Conservation (phyloP, 371 early-diverging fungal genomes). For the Mucor ambiguus region DNA sequence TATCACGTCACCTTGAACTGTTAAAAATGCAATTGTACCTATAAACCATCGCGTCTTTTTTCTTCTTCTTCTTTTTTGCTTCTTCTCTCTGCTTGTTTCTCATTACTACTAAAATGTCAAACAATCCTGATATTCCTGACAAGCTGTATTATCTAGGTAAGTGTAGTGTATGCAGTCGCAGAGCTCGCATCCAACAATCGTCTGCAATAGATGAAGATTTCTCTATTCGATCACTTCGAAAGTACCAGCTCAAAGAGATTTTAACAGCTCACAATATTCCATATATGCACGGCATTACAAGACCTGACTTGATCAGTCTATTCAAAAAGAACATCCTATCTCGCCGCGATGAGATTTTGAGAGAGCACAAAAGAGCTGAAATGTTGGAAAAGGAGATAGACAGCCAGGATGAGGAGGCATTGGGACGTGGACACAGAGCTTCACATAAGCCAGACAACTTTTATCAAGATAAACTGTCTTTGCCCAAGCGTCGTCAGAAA, state of each 20-base stretch:
- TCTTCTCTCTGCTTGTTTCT: no score
- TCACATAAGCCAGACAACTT: slow-evolving; percentile 1
- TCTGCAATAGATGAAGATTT: slow-evolving; percentile 16
- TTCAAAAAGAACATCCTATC: slow-evolving; percentile 17
- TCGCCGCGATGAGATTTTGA: slow-evolving; percentile 13
- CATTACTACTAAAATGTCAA: not conserved
- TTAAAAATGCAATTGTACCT: not conserved
- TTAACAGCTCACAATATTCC: slow-evolving; percentile 11
- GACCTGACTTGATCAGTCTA: slow-evolving; percentile 4
- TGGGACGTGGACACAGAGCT: slow-evolving; percentile 9
- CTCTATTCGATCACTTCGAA: slow-evolving; percentile 20
- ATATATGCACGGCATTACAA: not conserved
- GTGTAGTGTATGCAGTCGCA: not conserved
- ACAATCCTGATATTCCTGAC: slow-evolving; percentile 11
- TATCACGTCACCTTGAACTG: not conserved
- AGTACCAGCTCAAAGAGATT: slow-evolving; percentile 23
- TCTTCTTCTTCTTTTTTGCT: not conserved
- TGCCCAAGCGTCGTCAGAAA: not conserved
- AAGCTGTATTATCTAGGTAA: slow-evolving; percentile 25
- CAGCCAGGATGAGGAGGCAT: not conserved
- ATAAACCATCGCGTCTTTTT: not conserved
- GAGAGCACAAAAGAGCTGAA: not conserved
- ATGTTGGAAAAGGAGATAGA: not conserved
- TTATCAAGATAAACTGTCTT: not conserved
- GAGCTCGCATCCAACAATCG: not conserved